Evolutionary conservation across 2,329 filamentous ascomycete species (phyloP), one percentile per base, ranked within the genome.

Genomic region (Metarhizium guizhouense): DNA sequence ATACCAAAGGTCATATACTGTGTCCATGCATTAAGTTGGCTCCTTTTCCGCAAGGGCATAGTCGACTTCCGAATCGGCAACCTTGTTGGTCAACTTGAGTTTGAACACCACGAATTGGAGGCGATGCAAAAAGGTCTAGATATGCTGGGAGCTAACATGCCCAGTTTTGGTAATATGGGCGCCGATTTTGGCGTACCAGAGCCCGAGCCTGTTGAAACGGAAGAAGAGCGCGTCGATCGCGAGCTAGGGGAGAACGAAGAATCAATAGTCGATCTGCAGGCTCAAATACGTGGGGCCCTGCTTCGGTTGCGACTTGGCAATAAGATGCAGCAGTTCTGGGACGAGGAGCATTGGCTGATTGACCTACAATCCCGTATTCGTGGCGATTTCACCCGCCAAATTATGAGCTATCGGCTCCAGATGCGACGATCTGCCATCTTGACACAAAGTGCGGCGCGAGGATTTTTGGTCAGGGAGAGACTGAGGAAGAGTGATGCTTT

Each of bases 1-100:
- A 95, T 97, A 1, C 94, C 94, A 4, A 99, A 97, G 71, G 95
- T 97, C 68, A 99, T 99, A 59, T 95, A 99, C 74, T 99, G 94
- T 68, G 94, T 99, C 53, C 94, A 99, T 66, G 94, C 94, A 0
- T 77, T 99, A 18, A 97, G 93, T 68, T 99, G 93, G 91, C 79
- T 99, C n/a, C 78, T 99, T 11, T 96, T 90, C 71, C 87, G 94
- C 51, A 94, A 96, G 69, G 93, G 94, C 1, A 90, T 97, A 59
- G 88, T 97, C 43, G 87, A 92, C 66, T 97, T 99, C 70, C 86
- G 92, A 8, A 99, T 99, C 65, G 94, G 93, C 16, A 99, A 99
- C 65, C 78, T 99, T 47, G 90, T 99, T 55, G 94, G 94, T 38
- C 93, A 99, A 68, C 82, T 99, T 4, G 89, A 97, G 68, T 99